Base-by-base conservation (phyloP, 2,329 filamentous ascomycete species). In the Aspergillus sp. region DNA sequence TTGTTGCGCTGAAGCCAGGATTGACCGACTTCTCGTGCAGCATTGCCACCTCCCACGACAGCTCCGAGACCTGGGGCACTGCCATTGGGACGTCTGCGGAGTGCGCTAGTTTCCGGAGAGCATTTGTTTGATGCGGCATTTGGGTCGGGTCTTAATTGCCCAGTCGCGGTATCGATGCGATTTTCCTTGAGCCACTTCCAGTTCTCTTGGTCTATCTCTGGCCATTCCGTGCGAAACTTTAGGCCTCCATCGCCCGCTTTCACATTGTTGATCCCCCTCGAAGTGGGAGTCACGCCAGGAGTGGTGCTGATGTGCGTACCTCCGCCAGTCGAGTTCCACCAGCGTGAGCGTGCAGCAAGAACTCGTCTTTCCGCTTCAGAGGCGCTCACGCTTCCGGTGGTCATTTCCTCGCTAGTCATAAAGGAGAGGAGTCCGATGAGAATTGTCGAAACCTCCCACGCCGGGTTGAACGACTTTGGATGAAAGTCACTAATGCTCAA, bases 381-480 rank as follows among this genome's bases (percentile, higher is more conserved):
- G 19, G 89, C 91, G 6, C 89, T 89, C 31, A 99, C 87, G 31
- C 90, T 93, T 2, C 95, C 95, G 0, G 95, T 98, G 0, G 95
- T 99, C 91, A 98, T 97, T 81, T 99, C 95, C 74, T 99, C 94
- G 67, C 91, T 92, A 2, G 94, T 98, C 95, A 99, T 99, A 79
- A 99, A 99, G 45, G 91, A 96, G 65, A 98, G 83, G 30, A 99
- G 85, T 9, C 95, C 95, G 59, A 96, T 96, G 17, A 99, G 82
- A 66, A 99, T 99, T 0, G 95, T 99, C 58, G 91, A 94, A 7
- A 99, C 95, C 74, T 97, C 94, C 95, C 95, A 99, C 1, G 95
- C 93, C 2, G 95, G 95, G 76, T 99, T 99, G 83, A 98, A 99
- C 30, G 91, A 94, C 77, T 96, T 96, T 4, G 95, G 95, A 75